Percentiles rank a stretch among this genome's conserved stretches.
These are phyloP conservation scores for Neofusicoccum cordaticola DNA, from an alignment of 2,329 filamentous ascomycete genomes.

Conservation along the genomic window DNA sequence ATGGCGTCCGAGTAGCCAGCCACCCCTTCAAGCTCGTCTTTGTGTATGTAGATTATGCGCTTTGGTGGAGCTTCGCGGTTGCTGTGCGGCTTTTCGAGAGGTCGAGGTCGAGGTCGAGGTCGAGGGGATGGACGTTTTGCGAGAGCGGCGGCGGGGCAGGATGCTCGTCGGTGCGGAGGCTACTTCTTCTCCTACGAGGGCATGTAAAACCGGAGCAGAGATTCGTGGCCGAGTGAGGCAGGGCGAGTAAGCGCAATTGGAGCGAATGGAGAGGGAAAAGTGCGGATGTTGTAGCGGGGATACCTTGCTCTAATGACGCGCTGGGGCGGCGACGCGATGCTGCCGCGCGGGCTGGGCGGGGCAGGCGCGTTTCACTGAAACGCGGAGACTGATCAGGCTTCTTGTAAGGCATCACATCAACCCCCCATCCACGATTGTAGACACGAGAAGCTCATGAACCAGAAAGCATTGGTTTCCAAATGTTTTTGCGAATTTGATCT, in stretches of 20 bases:
- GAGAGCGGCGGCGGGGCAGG: too few relatives aligned
- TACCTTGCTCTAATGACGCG: neutral
- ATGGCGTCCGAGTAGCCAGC: slow-evolving; percentile 23
- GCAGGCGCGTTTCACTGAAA: neutral
- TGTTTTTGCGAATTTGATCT: slow-evolving; percentile 12
- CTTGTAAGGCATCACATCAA: too few relatives aligned
- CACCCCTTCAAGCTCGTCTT: too few relatives aligned
- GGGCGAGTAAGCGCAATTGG: neutral
- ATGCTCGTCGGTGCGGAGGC: too few relatives aligned
- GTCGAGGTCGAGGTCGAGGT: too few relatives aligned
- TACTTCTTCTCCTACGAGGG: too few relatives aligned
- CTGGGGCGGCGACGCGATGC: neutral
- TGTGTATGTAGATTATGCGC: neutral
- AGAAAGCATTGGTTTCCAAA: slow-evolving; percentile 1
- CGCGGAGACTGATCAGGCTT: neutral
- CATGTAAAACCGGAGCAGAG: too few relatives aligned
- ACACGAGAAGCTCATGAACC: neutral
- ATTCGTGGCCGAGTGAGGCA: neutral
- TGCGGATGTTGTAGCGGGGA: neutral
- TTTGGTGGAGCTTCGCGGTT: neutral
- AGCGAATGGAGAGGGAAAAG: neutral
- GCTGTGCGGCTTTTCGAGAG: too few relatives aligned
- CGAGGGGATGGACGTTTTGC: too few relatives aligned
- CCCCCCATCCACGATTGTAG: neutral
- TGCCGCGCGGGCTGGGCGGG: neutral